Conservation (phyloP, 139 green algal species). For the Chlamydomonas incerta region DNA sequence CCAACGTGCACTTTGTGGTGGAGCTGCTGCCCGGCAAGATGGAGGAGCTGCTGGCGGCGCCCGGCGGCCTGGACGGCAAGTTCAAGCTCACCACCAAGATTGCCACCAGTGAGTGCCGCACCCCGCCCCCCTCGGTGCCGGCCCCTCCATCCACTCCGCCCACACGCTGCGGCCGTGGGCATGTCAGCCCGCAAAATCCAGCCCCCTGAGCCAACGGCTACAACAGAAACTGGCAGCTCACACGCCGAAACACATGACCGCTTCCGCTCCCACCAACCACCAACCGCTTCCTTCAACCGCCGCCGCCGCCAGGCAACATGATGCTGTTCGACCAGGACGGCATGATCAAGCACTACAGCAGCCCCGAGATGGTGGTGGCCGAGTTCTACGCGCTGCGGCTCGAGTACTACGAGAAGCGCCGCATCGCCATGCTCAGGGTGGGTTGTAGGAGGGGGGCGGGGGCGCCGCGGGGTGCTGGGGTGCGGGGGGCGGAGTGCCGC, state of each 20-base stretch:
- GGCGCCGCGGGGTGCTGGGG: no score
- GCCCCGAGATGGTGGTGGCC: slow-evolving; percentile 88
- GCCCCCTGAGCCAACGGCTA: no score
- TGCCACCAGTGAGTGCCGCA: slow-evolving; percentile 69
- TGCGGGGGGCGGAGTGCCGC: no score
- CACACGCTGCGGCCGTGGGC: no score
- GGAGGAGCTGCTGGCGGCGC: slow-evolving; percentile 11
- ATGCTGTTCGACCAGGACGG: slow-evolving; percentile 94
- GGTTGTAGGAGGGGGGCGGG: neutral
- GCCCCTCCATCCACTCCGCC: no score
- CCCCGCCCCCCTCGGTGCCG: no score
- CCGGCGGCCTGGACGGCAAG: slow-evolving; percentile 65
- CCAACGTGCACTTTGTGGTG: slow-evolving; percentile 91
- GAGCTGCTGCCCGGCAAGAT: slow-evolving; percentile 74
- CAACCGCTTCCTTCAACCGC: no score
- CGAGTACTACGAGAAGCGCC: slow-evolving; percentile 88
- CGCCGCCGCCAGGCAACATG: slow-evolving; percentile 92
- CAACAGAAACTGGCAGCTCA: no score
- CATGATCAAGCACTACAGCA: slow-evolving; percentile 91
- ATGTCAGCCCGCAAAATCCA: no score
- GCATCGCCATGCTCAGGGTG: slow-evolving; percentile 73
- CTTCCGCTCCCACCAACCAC: no score
- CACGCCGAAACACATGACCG: no score
- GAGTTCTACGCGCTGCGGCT: slow-evolving; percentile 95
- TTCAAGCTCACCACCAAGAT: slow-evolving; percentile 95